Percentiles rank a stretch among this genome's conserved stretches.
phyloP scores from a whole-genome alignment of 2,329 filamentous ascomycete species.

The Neofusicoccum kwambonambiense region DNA sequence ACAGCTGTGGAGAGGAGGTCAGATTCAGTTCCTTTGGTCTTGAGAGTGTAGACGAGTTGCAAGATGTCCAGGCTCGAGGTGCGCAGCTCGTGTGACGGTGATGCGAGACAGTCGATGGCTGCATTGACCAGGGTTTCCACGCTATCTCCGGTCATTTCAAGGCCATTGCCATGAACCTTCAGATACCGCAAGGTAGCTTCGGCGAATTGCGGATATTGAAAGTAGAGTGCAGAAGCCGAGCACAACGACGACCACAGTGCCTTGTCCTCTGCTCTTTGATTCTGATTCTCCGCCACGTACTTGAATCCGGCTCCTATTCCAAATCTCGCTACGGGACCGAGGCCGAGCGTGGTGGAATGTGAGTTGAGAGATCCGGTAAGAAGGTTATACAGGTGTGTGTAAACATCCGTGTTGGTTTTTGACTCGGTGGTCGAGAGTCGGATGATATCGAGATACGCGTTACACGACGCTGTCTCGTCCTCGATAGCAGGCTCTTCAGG shows the following conservation, averaged over 20 bases:
- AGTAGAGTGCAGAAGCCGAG: constrained; percentile 65
- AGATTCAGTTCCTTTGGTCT: constrained; percentile 49
- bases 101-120: constrained; percentile 71
- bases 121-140: constrained; percentile 62
- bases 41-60: constrained; percentile 53
- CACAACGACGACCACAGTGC: constrained; percentile 65
- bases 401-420: constrained; percentile 25
- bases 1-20: constrained; percentile 65
- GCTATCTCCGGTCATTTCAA: constrained; percentile 52
- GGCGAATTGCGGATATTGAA: constrained; percentile 47
- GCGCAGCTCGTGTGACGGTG: constrained; percentile 72
- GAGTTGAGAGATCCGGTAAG: constrained; percentile 24
- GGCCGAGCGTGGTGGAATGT: not conserved
- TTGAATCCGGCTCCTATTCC: constrained; percentile 73
- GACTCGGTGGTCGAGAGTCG: constrained; percentile 25
- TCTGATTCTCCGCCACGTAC: constrained; percentile 57
- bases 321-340: constrained; percentile 48
- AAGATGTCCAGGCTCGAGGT: constrained; percentile 72
- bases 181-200: constrained; percentile 53
- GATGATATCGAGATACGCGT: constrained; percentile 30
- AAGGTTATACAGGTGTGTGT: constrained; percentile 25
- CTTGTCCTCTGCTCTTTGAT: constrained; percentile 48
- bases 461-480: constrained; percentile 29
- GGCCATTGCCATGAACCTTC: constrained; percentile 59
- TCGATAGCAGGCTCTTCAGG: not conserved